phyloP scores from a whole-genome alignment of 2,329 filamentous ascomycete species.

The Botrytis paeoniae region DNA sequence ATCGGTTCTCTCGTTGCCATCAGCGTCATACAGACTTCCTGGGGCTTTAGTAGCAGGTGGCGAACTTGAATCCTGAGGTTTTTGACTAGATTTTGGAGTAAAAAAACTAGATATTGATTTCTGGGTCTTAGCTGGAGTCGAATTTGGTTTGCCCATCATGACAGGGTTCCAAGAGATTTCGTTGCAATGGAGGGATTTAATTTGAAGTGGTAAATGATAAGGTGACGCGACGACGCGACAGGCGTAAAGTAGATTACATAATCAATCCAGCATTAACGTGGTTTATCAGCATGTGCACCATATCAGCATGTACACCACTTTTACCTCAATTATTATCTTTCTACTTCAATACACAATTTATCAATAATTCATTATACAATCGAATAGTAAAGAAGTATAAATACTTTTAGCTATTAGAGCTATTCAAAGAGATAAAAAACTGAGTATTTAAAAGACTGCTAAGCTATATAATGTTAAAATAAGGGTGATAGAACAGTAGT shows the following conservation, averaged over 20 bases:
- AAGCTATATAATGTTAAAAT: no score
- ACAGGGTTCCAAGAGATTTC: not conserved
- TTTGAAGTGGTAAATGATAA: not conserved
- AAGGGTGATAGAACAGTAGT: no score
- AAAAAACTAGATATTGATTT: slow-evolving; percentile 87
- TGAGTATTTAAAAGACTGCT: no score
- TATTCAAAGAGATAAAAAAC: no score
- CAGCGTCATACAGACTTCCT: slow-evolving; percentile 32
- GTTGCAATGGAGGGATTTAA: not conserved
- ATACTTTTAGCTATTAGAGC: no score
- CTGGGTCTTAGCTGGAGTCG: slow-evolving; percentile 52
- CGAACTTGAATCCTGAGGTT: slow-evolving; percentile 35
- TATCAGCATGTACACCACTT: no score
- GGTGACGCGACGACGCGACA: slow-evolving; percentile 16
- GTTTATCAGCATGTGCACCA: no score
- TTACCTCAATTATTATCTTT: no score
- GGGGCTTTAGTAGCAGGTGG: slow-evolving; percentile 25
- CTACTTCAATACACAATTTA: no score
- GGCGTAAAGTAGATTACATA: slow-evolving; percentile 19
- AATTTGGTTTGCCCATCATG: slow-evolving; percentile 30
- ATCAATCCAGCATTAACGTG: not conserved
- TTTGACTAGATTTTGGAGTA: slow-evolving; percentile 48
- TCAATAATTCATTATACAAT: no score
- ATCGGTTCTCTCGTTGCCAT: slow-evolving; percentile 30
- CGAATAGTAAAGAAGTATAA: no score